phyloP scores from a whole-genome alignment of 768 basidiomycete genomes.

The Lactarius sanguifluus region DNA sequence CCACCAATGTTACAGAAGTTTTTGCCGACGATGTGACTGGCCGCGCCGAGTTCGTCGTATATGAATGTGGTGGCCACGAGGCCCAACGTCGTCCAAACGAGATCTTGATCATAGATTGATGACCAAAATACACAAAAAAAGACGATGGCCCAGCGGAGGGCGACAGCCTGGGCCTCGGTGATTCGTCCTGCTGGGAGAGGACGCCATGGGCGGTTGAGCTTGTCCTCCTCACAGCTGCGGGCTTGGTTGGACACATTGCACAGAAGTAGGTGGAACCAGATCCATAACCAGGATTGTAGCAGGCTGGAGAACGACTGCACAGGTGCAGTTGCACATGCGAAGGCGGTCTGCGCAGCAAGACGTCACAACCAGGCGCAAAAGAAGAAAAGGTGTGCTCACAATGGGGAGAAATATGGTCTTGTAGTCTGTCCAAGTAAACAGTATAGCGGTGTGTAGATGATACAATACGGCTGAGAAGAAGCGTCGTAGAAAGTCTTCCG shows the following conservation, averaged over 20 bases:
- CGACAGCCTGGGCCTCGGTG: slow-evolving; percentile 25
- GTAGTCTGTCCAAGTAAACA: slow-evolving; percentile 37
- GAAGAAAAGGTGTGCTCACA: slow-evolving; percentile 22
- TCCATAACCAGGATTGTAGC: slow-evolving; percentile 30
- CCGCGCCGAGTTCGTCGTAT: slow-evolving; percentile 25
- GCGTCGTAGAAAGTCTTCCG: slow-evolving; percentile 8
- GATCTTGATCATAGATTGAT: slow-evolving; percentile 21
- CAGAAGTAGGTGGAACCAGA: slow-evolving; percentile 33
- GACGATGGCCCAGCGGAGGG: slow-evolving; percentile 30
- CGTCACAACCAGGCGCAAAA: neutral
- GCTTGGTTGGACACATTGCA: slow-evolving; percentile 34
- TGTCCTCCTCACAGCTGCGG: slow-evolving; percentile 31
- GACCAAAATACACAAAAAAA: slow-evolving; percentile 28
- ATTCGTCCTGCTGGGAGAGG: slow-evolving; percentile 34
- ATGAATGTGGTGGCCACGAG: slow-evolving; percentile 32
- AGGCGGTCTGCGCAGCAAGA: slow-evolving; percentile 22
- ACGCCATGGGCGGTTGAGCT: slow-evolving; percentile 33
- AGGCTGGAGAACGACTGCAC: slow-evolving; percentile 23
- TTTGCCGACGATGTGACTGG: slow-evolving; percentile 28
- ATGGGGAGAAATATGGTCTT: slow-evolving; percentile 36
- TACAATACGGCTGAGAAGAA: slow-evolving; percentile 22
- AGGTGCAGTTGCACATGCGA: slow-evolving; percentile 30
- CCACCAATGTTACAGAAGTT: slow-evolving; percentile 31
- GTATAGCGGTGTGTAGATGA: slow-evolving; percentile 31
- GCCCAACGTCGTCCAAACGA: slow-evolving; percentile 27